Evolutionary conservation across 2,329 filamentous ascomycete genomes (phyloP), one percentile per base, ranked within the genome.

Genomic region (Phaeosphaeria sp.): DNA sequence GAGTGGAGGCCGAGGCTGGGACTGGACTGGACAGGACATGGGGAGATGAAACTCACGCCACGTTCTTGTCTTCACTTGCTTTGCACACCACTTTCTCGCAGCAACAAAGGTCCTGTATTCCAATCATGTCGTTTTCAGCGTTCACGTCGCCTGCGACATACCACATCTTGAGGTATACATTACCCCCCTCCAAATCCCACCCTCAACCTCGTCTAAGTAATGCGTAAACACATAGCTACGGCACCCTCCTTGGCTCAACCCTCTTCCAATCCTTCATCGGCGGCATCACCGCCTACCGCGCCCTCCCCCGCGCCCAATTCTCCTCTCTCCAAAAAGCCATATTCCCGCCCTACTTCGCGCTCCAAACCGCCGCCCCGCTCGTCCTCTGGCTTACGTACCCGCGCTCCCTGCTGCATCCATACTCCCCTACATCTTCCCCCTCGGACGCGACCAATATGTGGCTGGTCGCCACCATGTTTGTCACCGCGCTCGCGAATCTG

Each of bases 291-390:
- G 88, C 92, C 69, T 96, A 90, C 83, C 88, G 85, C 72, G 84
- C 86, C 11, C 87, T 97, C 39, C 87, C 92, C 24, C 87, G 92
- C 24, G 87, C 91, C 0, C 87, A 92, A 74, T 98, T 99, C 81
- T 87, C 89, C 24, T 83, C 87, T 18, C 85, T 97, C 30, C 94
- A 97, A 78, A 84, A 87, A 49, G 33, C 68, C 61, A 86, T 93
- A 52, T 97, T 97, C 80, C 92, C 92, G 33, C 84, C 92, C 69
- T 99, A 96, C 83, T 98, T 98, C 77, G 83, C 86, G 46, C 81
- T 98, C 56, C 94, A 98, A 80, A 89, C 92, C 3, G 83, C 84
- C 6, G 81, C 94, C 1, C 92, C 95, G 0, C 77, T 89, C 17
- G 72, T 91, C 21, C 81, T 97, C 18, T 89, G 90, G 20, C 74